A percentile compares a stretch with the other conserved stretches of the same genome.
These are phyloP conservation scores for Nakazawaea ernobii DNA, from an alignment of 805 yeast species.

Conservation along the genomic window DNA sequence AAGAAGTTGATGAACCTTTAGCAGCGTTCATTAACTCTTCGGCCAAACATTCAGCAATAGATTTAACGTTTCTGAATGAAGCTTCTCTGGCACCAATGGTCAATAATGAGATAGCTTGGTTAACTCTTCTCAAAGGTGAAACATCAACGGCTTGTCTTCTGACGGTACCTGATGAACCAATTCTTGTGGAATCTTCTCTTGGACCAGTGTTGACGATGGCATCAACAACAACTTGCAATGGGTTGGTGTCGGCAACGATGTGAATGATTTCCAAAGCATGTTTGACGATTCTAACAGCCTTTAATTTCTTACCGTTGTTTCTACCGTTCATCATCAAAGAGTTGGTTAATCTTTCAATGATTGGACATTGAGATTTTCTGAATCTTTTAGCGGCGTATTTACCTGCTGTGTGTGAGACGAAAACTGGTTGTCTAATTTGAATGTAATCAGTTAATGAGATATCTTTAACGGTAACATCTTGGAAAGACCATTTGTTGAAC, in stretches of 20 bases:
- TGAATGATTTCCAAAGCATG: slow-evolving; percentile 97
- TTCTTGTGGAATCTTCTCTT: slow-evolving; percentile 99
- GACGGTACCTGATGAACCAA: slow-evolving; percentile 99
- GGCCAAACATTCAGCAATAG: slow-evolving; percentile 99
- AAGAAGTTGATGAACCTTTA: slow-evolving; percentile 99
- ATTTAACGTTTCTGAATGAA: slow-evolving; percentile 99
- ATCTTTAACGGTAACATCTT: slow-evolving; percentile 96
- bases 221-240: slow-evolving; percentile 97
- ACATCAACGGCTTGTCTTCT: slow-evolving; percentile 99
- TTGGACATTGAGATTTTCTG: slow-evolving; percentile 99
- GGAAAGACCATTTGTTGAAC: slow-evolving; percentile 99
- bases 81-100: slow-evolving; percentile 99
- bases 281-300: slow-evolving; percentile 99
- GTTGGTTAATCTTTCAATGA: slow-evolving; percentile 98
- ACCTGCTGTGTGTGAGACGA: slow-evolving; percentile 99
- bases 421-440: slow-evolving; percentile 96
- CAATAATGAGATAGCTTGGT: slow-evolving; percentile 97
- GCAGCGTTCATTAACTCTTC: slow-evolving; percentile 99
- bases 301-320: slow-evolving; percentile 99
- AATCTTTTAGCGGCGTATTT: slow-evolving; percentile 99
- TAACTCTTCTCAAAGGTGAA: slow-evolving; percentile 99
- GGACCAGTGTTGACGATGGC: slow-evolving; percentile 99
- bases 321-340: slow-evolving; percentile 99
- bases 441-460: slow-evolving; percentile 97
- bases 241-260: slow-evolving; percentile 98